Evolutionary conservation across 2,329 filamentous ascomycete species (phyloP).

Genomic region (Pseudocercospora eumusae): DNA sequence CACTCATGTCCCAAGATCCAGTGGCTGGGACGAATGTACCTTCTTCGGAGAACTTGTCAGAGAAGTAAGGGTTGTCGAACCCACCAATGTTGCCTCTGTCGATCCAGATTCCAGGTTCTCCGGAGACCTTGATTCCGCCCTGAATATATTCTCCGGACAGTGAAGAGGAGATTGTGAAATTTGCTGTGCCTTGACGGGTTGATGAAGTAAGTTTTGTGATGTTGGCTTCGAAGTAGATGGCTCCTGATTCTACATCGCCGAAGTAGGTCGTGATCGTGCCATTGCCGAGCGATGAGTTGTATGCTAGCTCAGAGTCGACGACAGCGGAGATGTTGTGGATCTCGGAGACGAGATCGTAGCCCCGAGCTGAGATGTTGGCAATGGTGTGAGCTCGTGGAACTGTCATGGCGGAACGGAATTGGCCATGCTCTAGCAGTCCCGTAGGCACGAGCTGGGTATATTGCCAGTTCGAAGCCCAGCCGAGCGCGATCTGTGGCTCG

Average conservation of each 20-base stretch:
- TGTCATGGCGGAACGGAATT: conserved; percentile 56
- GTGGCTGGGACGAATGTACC: conserved; percentile 32
- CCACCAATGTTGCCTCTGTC: conserved; percentile 53
- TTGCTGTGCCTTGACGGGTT: conserved; percentile 45
- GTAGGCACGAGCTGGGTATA: conserved; percentile 58
- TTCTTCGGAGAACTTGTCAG: conserved; percentile 53
- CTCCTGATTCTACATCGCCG: conserved; percentile 51
- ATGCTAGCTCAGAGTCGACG: conserved; percentile 49
- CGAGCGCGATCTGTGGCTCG: conserved; percentile 51
- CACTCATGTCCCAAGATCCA: conserved; percentile 48
- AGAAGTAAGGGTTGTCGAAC: conserved; percentile 59
- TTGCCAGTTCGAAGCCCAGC: conserved; percentile 63
- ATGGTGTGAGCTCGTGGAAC: conserved; percentile 57
- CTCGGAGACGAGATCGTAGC: conserved; percentile 54
- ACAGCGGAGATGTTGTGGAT: conserved; percentile 55
- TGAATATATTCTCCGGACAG: conserved; percentile 52
- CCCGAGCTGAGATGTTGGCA: conserved; percentile 53
- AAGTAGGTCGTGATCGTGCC: conserved; percentile 55
- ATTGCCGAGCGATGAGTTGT: conserved; percentile 51
- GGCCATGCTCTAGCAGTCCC: conserved; percentile 49
- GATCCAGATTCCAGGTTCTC: conserved; percentile 46
- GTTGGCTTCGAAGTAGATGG: conserved; percentile 58
- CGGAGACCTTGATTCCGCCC: conserved; percentile 54
- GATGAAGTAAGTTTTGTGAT: conserved; percentile 47
- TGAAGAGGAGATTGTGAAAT: conserved; percentile 57